Evolutionary conservation across 768 basidiomycete genomes (phyloP), one percentile per base, ranked within the genome.

Genomic region (Boletus rubroflammeus): DNA sequence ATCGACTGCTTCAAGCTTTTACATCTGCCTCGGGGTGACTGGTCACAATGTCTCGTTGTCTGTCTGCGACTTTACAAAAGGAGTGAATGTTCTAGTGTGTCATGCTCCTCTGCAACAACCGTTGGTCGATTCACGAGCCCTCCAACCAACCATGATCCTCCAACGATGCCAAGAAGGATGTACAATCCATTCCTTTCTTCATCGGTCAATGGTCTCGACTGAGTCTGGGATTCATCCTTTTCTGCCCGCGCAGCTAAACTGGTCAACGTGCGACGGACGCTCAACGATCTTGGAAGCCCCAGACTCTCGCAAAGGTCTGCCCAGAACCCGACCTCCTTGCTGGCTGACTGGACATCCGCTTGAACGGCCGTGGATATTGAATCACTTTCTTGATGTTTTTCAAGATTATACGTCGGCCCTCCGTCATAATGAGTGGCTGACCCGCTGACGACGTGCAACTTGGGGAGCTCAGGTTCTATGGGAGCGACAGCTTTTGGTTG

Each of bases 151-250:
- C 79, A 78, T 1, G 81, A 81, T 5, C 78, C 74, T 9, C 67
- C 77, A 10, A 84, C 47, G 19, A 83, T 66, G 36, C 80, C 79
- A 15, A 77, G 67, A 19, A 85, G 62, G 14, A 74, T 60, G 67
- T 73, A 82, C n/a, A 78, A 56, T 2, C 84, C 84, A 38, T 45
- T 73, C 54, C 57, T 65, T 63, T 85, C 81, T 38, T 80, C 76
- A 10, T 56, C 55, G 54, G 76, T 75, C 44, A 80, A 58, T 3
- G 68, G 67, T 49, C 73, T 64, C 39, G 70, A 71, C 31, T 61
- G 62, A 54, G 48, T 46, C 28, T 51, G 53, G 36, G 34, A 40
- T 45, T 64, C 61, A 8, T 61, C 58, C 10, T 59, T 48, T 35
- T 51, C 49, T 50, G 60, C 57, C 10, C 56, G 56, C n/a, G 47